Evolutionary conservation across 805 yeast species (phyloP).

Genomic region (Wickerhamiella kazuoi): DNA sequence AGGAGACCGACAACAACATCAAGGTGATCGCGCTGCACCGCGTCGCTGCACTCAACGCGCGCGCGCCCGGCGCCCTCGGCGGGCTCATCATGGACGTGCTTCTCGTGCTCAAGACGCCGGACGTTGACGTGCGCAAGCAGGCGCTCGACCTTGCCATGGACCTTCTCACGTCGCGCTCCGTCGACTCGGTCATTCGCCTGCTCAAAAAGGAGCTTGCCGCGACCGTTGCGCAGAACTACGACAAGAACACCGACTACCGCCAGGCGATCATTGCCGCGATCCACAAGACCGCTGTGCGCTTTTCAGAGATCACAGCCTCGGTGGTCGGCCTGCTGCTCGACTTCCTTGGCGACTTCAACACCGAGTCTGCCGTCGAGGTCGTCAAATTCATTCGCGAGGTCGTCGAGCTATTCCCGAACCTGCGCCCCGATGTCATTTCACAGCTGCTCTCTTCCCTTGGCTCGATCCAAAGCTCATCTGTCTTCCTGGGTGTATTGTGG

Average conservation of each 20-base stretch:
- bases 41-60: conserved; percentile 53
- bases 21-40: conserved; percentile 83
- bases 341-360: conserved; percentile 62
- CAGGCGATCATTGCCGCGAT: conserved; percentile 76
- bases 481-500: conserved; percentile 89
- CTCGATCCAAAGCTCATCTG: conserved; percentile 67
- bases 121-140: conserved; percentile 74
- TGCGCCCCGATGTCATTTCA: conserved; percentile 45
- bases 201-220: conserved; percentile 78
- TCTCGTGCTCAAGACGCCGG: conserved; percentile 73
- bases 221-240: conserved; percentile 46
- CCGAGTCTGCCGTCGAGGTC: conserved; percentile 76
- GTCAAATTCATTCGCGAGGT: conserved; percentile 86
- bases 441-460: conserved; percentile 48
- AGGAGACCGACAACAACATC: conserved; percentile 89
- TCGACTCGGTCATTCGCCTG: conserved; percentile 80
- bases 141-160: conserved; percentile 73
- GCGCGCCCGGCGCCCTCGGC: conserved; percentile 67
- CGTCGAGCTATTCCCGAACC: conserved; percentile 73
- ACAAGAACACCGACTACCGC: conserved; percentile 70
- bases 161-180: conserved; percentile 71
- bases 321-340: conserved; percentile 81
- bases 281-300: conserved; percentile 72
- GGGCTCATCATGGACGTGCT: conserved; percentile 73
- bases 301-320: conserved; percentile 77